Percentiles rank a stretch among this genome's conserved stretches.
Evolutionary conservation across 768 basidiomycete genomes (phyloP).

Genomic region (Chiua virens): DNA sequence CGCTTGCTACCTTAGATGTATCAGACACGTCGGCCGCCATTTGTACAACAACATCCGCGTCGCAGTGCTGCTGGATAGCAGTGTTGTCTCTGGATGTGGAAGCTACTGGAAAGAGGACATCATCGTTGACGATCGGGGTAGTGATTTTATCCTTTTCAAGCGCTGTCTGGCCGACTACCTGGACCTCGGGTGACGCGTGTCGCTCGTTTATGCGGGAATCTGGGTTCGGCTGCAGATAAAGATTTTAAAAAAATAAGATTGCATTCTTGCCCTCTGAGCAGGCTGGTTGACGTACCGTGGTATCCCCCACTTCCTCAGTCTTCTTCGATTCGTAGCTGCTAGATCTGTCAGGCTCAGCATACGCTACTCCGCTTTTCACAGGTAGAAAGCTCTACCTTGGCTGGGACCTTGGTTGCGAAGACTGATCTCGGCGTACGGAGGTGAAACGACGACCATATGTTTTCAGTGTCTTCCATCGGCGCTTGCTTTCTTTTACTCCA

Average conservation of each 20-base stretch:
- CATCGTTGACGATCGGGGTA: background rate
- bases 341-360: background rate
- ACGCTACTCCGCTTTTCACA: background rate
- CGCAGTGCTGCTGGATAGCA: background rate
- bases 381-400: background rate
- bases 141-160: background rate
- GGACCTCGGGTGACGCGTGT: background rate
- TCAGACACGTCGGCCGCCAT: background rate
- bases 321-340: too few species aligned
- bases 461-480: too few species aligned
- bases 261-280: background rate
- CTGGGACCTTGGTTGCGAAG: background rate
- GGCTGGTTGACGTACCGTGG: background rate
- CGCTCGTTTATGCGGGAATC: background rate
- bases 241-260: background rate
- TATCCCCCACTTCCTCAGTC: background rate
- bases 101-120: too few species aligned
- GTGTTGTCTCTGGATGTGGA: background rate
- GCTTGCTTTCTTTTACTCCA: too few species aligned
- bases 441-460: too few species aligned
- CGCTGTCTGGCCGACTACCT: background rate
- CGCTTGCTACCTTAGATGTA: background rate
- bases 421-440: background rate
- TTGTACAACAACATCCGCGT: background rate
- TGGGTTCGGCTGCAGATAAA: background rate